These are phyloP conservation scores for Rubia peregrina DNA, from an alignment of 305 asterid species.

Conservation along the genomic window DNA sequence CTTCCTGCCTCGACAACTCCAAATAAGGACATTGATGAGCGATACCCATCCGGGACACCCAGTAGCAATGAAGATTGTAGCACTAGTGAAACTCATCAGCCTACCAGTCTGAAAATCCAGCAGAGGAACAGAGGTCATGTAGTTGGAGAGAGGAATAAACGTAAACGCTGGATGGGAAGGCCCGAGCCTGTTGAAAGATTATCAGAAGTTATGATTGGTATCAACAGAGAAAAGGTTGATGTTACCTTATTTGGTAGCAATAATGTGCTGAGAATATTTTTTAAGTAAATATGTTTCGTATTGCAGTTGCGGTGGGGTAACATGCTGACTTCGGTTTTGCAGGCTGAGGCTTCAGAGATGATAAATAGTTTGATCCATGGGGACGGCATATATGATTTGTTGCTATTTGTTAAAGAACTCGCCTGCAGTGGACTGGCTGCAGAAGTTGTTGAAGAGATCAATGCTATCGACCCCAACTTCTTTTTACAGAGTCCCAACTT, in stretches of 20 bases:
- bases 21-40: constrained; percentile 46
- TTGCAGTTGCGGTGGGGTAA: not conserved
- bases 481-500: constrained; percentile 59
- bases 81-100: constrained; percentile 56
- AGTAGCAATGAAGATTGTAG: constrained; percentile 60
- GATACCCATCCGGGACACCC: constrained; percentile 52
- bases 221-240: constrained; percentile 39
- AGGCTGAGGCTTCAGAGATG: constrained; percentile 47
- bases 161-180: constrained; percentile 93
- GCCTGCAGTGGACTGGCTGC: constrained; percentile 82
- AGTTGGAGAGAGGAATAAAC: constrained; percentile 71
- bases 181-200: constrained; percentile 41
- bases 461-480: constrained; percentile 63
- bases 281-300: constrained; percentile 8
- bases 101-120: constrained; percentile 37
- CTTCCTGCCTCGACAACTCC: constrained; percentile 30
- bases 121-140: constrained; percentile 50
- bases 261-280: constrained; percentile 29
- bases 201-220: constrained; percentile 38
- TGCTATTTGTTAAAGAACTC: constrained; percentile 66
- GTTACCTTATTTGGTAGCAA: constrained; percentile 26
- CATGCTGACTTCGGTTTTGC: constrained; percentile 21
- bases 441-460: constrained; percentile 88
- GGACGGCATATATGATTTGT: constrained; percentile 53
- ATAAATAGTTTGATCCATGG: constrained; percentile 29